phyloP scores from a whole-genome alignment of 139 green algal genomes.

The Tetradesmus obliquus region DNA sequence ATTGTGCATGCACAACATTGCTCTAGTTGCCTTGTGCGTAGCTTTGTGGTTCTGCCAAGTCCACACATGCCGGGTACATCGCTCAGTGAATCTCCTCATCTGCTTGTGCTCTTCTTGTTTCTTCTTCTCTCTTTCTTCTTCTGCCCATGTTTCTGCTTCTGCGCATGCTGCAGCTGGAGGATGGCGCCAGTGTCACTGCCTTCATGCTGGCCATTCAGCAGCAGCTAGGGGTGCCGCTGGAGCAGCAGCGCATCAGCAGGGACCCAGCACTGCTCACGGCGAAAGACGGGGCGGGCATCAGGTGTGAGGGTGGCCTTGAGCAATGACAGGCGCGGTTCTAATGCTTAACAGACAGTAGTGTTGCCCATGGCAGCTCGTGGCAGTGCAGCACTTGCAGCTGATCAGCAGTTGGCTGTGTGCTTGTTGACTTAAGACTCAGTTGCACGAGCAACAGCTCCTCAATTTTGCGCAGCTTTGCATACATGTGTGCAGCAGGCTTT shows the following conservation, averaged over 20 bases:
- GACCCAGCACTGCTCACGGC: slow-evolving; percentile 78
- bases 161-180: slow-evolving; percentile 52
- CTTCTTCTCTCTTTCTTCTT: no score
- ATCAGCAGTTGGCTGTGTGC: background rate
- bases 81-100: background rate
- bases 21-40: no score
- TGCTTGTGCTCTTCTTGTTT: no score
- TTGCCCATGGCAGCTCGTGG: background rate
- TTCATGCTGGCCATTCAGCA: slow-evolving; percentile 71
- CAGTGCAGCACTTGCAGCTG: background rate
- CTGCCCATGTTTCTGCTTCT: slow-evolving; percentile 5
- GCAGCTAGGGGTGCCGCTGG: slow-evolving; percentile 69
- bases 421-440: no score
- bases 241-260: slow-evolving; percentile 81
- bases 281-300: slow-evolving; percentile 30
- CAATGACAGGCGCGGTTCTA: background rate
- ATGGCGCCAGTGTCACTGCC: slow-evolving; percentile 61
- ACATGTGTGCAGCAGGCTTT: background rate
- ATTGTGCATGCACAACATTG: no score
- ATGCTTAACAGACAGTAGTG: background rate
- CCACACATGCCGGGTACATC: background rate
- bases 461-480: no score
- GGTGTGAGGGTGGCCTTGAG: background rate
- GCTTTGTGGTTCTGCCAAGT: no score
- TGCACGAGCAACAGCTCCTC: no score